A percentile compares a stretch with the other conserved stretches of the same genome.
Evolutionary conservation across 2,329 filamentous ascomycete genomes (phyloP).

Genomic region (Parascedosporium putredinis): DNA sequence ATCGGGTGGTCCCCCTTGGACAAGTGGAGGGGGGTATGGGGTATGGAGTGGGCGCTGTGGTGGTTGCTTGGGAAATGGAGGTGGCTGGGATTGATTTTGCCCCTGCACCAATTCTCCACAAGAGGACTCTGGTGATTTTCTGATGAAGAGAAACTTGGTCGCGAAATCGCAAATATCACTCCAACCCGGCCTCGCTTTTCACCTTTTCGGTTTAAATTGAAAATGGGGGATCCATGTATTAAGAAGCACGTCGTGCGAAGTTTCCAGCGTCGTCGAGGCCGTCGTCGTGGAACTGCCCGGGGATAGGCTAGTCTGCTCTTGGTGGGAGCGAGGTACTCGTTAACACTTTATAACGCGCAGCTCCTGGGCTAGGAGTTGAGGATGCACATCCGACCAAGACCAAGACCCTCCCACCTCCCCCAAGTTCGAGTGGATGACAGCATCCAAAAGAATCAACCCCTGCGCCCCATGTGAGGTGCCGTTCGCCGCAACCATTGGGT

Average conservation of each 20-base stretch:
- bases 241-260: too few species aligned
- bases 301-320: not conserved
- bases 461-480: too few species aligned
- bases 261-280: not conserved
- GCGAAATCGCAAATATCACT: not conserved
- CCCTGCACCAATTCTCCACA: not conserved
- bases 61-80: not conserved
- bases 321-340: not conserved
- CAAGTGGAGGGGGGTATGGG: too few species aligned
- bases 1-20: too few species aligned
- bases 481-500: too few species aligned
- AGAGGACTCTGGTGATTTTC: too few species aligned
- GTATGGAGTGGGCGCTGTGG: not conserved
- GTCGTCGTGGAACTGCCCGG: not conserved
- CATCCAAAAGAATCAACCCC: too few species aligned
- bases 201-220: not conserved
- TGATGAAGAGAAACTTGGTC: too few species aligned
- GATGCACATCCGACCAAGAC: not conserved
- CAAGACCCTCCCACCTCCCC: not conserved
- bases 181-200: not conserved
- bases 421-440: not conserved
- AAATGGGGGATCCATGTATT: not conserved
- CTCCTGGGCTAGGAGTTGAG: not conserved
- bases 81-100: not conserved
- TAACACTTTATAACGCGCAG: not conserved